phyloP scores from a whole-genome alignment of 805 yeast species.

The Clavispora carvajalis region DNA sequence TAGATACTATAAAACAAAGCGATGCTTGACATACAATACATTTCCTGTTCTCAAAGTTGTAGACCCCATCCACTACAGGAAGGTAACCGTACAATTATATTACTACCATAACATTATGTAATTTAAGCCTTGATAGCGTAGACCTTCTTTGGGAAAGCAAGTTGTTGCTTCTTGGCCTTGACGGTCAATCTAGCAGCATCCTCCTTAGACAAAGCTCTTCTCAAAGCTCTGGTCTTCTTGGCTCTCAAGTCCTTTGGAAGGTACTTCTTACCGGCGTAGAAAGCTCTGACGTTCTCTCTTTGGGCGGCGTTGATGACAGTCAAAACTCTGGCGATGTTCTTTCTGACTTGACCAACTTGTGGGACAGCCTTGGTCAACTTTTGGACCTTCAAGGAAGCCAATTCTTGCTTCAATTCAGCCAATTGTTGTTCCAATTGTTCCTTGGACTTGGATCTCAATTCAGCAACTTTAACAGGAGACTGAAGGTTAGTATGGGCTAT shows the following conservation, averaged over 20 bases:
- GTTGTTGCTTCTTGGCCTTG: constrained; percentile 85
- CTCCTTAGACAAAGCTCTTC: constrained; percentile 88
- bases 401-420: constrained; percentile 93
- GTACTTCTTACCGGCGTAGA: constrained; percentile 93
- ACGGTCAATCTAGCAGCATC: constrained; percentile 80
- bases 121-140: constrained; percentile 96
- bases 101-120: constrained; percentile 17
- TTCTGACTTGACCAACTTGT: constrained; percentile 95
- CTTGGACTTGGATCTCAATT: constrained; percentile 95
- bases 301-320: constrained; percentile 95
- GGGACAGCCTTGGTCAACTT: constrained; percentile 88
- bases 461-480: constrained; percentile 93
- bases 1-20: no score
- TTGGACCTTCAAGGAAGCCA: constrained; percentile 94
- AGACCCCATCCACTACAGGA: constrained; percentile 1
- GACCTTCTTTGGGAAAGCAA: constrained; percentile 97
- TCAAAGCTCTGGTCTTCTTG: constrained; percentile 99
- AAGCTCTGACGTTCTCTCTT: constrained; percentile 90
- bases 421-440: constrained; percentile 93
- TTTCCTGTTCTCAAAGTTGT: background rate
- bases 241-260: constrained; percentile 98
- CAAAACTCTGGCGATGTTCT: constrained; percentile 96
- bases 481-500: constrained; percentile 26
- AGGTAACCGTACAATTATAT: constrained; percentile 16
- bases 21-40: background rate